A percentile compares a stretch with the other conserved stretches of the same genome.
These are phyloP conservation scores for Ogataea chonburiensis DNA, from an alignment of 805 yeast genomes.

Conservation along the genomic window DNA sequence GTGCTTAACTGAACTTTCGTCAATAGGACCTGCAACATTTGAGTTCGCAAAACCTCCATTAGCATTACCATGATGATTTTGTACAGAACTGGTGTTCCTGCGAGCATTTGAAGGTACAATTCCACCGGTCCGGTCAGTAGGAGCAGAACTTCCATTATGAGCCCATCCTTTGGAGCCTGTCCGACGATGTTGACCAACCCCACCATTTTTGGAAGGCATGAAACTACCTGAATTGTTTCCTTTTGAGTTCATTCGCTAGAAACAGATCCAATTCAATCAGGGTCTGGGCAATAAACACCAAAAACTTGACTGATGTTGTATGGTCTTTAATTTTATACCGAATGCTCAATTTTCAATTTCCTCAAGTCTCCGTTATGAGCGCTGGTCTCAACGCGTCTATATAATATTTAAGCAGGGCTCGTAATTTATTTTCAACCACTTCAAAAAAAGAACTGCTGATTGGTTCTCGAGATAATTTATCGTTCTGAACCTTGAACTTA, in stretches of 20 bases:
- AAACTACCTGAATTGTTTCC: slow-evolving; percentile 2
- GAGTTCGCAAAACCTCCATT: slow-evolving; percentile 11
- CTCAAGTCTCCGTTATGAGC: too few relatives aligned
- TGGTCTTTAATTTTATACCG: too few relatives aligned
- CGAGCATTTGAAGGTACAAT: slow-evolving; percentile 2
- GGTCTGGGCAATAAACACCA: too few relatives aligned
- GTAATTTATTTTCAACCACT: too few relatives aligned
- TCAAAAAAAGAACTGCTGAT: slow-evolving; percentile 9
- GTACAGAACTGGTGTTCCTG: slow-evolving; percentile 8
- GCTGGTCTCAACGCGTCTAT: slow-evolving; percentile 6
- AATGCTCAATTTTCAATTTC: too few relatives aligned
- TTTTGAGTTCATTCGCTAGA: slow-evolving; percentile 12
- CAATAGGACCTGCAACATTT: too few relatives aligned
- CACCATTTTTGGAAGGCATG: slow-evolving; percentile 2
- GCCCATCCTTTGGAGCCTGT: slow-evolving; percentile 27
- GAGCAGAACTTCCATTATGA: slow-evolving; percentile 3
- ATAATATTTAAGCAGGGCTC: slow-evolving; percentile 1
- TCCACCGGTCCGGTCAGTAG: slow-evolving; percentile 1
- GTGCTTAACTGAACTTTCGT: slow-evolving; percentile 31
- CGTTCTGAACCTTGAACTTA: too few relatives aligned
- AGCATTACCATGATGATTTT: slow-evolving; percentile 3
- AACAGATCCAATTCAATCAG: too few relatives aligned
- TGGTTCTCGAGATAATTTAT: slow-evolving; percentile 5
- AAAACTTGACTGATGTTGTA: too few relatives aligned
- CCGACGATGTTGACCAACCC: slow-evolving; percentile 23